Evolutionary conservation across 495 filamentous ascomycete genomes (phyloP), one percentile per base, ranked within the genome.

Genomic region (Penicillium coprophilum): DNA sequence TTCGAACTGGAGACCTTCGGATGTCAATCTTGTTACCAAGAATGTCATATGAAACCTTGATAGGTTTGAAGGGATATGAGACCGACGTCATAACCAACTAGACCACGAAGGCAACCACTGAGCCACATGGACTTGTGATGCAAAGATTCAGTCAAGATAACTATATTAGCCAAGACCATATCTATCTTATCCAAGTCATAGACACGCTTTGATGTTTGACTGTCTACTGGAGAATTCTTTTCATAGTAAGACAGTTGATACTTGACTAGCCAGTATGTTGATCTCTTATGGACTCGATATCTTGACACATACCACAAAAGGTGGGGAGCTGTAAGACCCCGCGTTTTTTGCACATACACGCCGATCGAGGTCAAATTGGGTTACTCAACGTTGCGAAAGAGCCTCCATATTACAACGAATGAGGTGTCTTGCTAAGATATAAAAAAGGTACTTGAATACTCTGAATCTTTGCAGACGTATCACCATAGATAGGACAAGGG

Each of bases 51-150:
- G 23, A 27, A 30, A 27, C 24, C 3, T 27, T 27, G 24, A 5
- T 27, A 27, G 3, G 24, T n/a, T 8, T 9, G 15, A 31, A 36
- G 11, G 11, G 6, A 56, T 56, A 56, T 56, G 54, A 56, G 54
- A 56, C 54, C 54, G 8, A 41, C 54, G 54, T 56, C 45, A 56
- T 56, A 23, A 56, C 54, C 54, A 56, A 56, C 54, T 56, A 56
- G 45, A 56, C 54, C 46, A 56, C 46, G 34, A 50, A 50, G 54
- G 54, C 24, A 24, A 24, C 24, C 24, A 24, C 24, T 24, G 24
- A 24, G 24, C 24, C 24, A 24, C 24, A 3, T 24, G 24, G 24
- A 6, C 24, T 27, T 27, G 24, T 27, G 24, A 27, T 27, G 4
- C 7, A 5, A 27, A 4, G 4, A 27, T n/a, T n/a, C n/a, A n/a